Conservation (phyloP, 768 basidiomycete genomes). For the Suillus fuscotomentosus region DNA sequence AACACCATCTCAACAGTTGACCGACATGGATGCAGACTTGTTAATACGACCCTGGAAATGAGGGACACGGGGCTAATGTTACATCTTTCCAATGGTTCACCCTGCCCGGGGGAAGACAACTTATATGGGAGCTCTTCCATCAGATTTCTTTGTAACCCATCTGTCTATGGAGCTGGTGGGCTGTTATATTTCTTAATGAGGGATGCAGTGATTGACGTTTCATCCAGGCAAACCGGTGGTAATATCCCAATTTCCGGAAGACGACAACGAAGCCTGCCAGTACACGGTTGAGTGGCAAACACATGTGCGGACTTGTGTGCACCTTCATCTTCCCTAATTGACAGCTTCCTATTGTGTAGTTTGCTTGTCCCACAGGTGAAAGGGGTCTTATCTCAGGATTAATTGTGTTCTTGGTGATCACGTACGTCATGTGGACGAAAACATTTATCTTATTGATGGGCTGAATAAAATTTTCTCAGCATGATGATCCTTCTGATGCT, state of each 20-base stretch:
- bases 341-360: constrained; percentile 33
- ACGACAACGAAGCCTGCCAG: constrained; percentile 66
- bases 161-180: constrained; percentile 53
- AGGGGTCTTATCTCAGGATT: constrained; percentile 47
- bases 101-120: constrained; percentile 46
- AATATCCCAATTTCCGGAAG: constrained; percentile 61
- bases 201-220: not conserved
- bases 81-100: constrained; percentile 60
- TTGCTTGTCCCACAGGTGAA: constrained; percentile 71
- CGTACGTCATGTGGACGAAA: constrained; percentile 43
- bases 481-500: constrained; percentile 53
- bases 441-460: not conserved
- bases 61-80: constrained; percentile 54
- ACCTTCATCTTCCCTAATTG: not conserved
- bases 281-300: constrained; percentile 86
- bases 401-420: constrained; percentile 54
- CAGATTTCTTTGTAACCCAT: constrained; percentile 74
- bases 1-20: not conserved
- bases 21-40: constrained; percentile 18
- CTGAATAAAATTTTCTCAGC: constrained; percentile 34
- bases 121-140: constrained; percentile 64
- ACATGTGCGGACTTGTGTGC: constrained; percentile 46
- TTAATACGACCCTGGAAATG: constrained; percentile 62
- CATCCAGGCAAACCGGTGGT: constrained; percentile 48
- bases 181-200: not conserved